Evolutionary conservation across 2,329 filamentous ascomycete genomes (phyloP).

Genomic region (Xylariales sp.): DNA sequence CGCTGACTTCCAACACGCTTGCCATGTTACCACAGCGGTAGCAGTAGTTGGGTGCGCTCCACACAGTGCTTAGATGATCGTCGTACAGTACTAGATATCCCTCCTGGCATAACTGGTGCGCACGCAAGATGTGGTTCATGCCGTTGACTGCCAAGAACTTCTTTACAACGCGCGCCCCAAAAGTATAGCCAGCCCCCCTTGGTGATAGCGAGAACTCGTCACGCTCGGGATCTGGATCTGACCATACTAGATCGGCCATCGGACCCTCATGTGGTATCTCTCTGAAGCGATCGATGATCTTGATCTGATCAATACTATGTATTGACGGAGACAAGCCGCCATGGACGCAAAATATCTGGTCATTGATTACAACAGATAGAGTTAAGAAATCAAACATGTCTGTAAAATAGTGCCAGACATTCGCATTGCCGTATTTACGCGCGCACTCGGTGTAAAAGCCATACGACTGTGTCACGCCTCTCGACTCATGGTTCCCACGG

Average conservation of each 20-base stretch:
- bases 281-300: slow-evolving; percentile 98
- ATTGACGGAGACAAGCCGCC: slow-evolving; percentile 90
- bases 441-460: slow-evolving; percentile 99
- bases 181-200: slow-evolving; percentile 94
- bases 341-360: slow-evolving; percentile 99
- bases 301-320: slow-evolving; percentile 99
- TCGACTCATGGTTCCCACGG: slow-evolving; percentile 96
- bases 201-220: slow-evolving; percentile 97
- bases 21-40: slow-evolving; percentile 98
- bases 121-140: slow-evolving; percentile 97
- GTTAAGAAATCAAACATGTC: slow-evolving; percentile 99
- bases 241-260: slow-evolving; percentile 99
- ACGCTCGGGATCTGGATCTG: slow-evolving; percentile 94
- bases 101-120: slow-evolving; percentile 98
- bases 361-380: slow-evolving; percentile 95
- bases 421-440: slow-evolving; percentile 97
- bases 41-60: slow-evolving; percentile 97
- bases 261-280: slow-evolving; percentile 98
- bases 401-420: slow-evolving; percentile 99
- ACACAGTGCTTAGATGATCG: slow-evolving; percentile 93
- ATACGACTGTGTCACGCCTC: slow-evolving; percentile 97
- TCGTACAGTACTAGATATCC: slow-evolving; percentile 98
- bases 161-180: slow-evolving; percentile 96
- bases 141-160: slow-evolving; percentile 98
- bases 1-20: slow-evolving; percentile 94